Base-by-base conservation (phyloP, 192 early-diverging fungal species). In the Coemansia sp. region DNA sequence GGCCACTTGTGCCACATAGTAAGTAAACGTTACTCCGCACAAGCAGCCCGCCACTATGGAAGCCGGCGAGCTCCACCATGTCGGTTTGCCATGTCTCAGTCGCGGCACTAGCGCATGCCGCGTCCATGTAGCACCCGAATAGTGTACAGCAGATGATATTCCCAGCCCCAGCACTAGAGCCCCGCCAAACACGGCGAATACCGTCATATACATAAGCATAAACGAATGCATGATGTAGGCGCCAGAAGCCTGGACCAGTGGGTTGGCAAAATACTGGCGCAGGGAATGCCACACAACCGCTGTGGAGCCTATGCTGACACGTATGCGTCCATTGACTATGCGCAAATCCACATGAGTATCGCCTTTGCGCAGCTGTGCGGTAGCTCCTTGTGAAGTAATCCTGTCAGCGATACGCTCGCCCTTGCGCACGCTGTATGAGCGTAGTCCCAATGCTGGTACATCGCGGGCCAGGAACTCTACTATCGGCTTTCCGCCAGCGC, bases 171-270 rank as follows among this genome's bases (percentile, higher is more conserved):
- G 47, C 27, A 34, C 65, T 41, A 76, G 71, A 7, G 59, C 61
- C 2, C 59, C 67, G 29, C 76, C 81, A 47, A 78, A 73, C 16
- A 71, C 44, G n/a, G 65, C 72, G 52, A 84, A 78, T 13, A 78
- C 76, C 7, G 65, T 1, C 18, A 54, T 54, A 66, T 76, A 84
- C 81, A 84, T 84, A 44, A 84, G 71, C 66, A 64, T 69, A 51
- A 84, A 84, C 70, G 81, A 84, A 57, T 84, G 81, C 81, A 84
- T 84, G 40, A 84, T 31, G 55, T 84, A 84, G 6, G 81, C 81
- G 33, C 81, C 81, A 33, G 81, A 84, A 3, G 81, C 22, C 71
- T 84, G 81, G 42, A 84, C 68, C 0, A 24, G 65, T 34, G 81
- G 81, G 66, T 84, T 84, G 51, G 71, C 71, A 29, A 75, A 71